Evolutionary conservation across 1,284 basidiomycete genomes (phyloP).

Genomic region (Ustilago sp.): DNA sequence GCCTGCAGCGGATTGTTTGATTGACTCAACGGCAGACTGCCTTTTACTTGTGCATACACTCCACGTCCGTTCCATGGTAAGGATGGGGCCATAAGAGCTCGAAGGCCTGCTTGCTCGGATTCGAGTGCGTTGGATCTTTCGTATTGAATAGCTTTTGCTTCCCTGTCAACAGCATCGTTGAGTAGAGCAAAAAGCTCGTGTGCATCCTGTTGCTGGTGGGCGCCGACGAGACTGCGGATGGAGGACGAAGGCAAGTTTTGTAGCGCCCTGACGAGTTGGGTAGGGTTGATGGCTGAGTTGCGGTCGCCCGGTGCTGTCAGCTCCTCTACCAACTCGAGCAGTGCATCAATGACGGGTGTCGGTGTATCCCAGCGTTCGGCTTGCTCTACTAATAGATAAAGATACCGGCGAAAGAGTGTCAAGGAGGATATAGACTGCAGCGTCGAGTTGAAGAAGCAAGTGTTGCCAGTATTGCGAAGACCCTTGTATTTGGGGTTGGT

Average conservation of each 20-base stretch:
- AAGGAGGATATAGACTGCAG: slow-evolving; percentile 62
- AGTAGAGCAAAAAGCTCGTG: slow-evolving; percentile 67
- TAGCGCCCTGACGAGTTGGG: slow-evolving; percentile 54
- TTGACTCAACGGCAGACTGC: slow-evolving; percentile 1
- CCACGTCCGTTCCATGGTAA: slow-evolving; percentile 43
- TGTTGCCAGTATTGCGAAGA: slow-evolving; percentile 65
- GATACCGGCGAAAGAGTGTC: slow-evolving; percentile 35
- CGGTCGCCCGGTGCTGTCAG: slow-evolving; percentile 47
- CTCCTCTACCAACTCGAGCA: slow-evolving; percentile 54
- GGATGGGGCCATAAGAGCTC: slow-evolving; percentile 49
- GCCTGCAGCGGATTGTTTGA: slow-evolving; percentile 1
- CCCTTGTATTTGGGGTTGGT: slow-evolving; percentile 50
- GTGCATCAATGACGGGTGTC: slow-evolving; percentile 64
- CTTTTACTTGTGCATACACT: slow-evolving; percentile 27
- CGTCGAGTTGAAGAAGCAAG: slow-evolving; percentile 68
- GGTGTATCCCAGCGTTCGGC: slow-evolving; percentile 62
- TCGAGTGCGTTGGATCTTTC: slow-evolving; percentile 31
- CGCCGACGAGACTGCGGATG: slow-evolving; percentile 58
- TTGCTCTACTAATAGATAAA: slow-evolving; percentile 41
- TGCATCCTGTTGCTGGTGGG: slow-evolving; percentile 68
- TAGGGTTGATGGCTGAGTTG: slow-evolving; percentile 57
- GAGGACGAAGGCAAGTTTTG: slow-evolving; percentile 50
- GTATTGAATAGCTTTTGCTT: slow-evolving; percentile 46
- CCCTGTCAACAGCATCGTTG: slow-evolving; percentile 59
- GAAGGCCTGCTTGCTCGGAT: slow-evolving; percentile 41